Evolutionary conservation across 228 moss, liverwort and hornwort genomes (phyloP), one percentile per base, ranked within the genome.

Genomic region (Sphagnum fallax): DNA sequence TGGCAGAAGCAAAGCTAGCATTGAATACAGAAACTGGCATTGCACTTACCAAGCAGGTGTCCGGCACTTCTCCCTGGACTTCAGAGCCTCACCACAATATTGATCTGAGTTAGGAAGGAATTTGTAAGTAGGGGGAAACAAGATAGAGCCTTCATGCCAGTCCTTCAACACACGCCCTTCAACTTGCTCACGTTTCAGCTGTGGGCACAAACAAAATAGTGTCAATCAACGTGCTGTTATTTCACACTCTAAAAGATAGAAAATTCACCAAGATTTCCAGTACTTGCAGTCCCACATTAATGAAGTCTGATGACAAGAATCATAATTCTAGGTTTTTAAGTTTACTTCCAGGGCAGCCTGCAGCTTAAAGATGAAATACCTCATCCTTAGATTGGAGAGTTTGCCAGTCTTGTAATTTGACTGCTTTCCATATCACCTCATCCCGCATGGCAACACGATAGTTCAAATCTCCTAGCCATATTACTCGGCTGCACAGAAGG

Each of bases 391-490:
- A 72, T 72, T 89, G 68, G 52, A 93, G 91, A 63, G 70, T 52
- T 61, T 83, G 78, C 96, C 96, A 96, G 53, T 88, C 76, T 65
- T 76, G 75, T 60, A 52, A 77, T 10, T 77, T 83, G 75, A 91
- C 80, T 71, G 79, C 69, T 55, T 60, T 74, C 86, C 93, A 91
- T 63, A 86, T 89, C 80, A 88, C 93, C 67, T 83, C 79, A 48
- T 96, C 86, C 18, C 88, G 70, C 73, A 89, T 74, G 71, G 84
- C 80, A 66, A 93, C 76, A 60, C 93, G 93, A 82, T 96, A 96
- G 69, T 96, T 96, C 68, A 96, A 72, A 76, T 96, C 96, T 65
- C 96, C 96, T 13, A 96, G 83, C 96, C 96, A 96, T 69, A 96
- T 83, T 63, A 88, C 81, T 72, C 86, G 83, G 84, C 95, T 95